Evolutionary conservation across 192 early-diverging fungal species (phyloP).

Genomic region (Coemansia sp.): DNA sequence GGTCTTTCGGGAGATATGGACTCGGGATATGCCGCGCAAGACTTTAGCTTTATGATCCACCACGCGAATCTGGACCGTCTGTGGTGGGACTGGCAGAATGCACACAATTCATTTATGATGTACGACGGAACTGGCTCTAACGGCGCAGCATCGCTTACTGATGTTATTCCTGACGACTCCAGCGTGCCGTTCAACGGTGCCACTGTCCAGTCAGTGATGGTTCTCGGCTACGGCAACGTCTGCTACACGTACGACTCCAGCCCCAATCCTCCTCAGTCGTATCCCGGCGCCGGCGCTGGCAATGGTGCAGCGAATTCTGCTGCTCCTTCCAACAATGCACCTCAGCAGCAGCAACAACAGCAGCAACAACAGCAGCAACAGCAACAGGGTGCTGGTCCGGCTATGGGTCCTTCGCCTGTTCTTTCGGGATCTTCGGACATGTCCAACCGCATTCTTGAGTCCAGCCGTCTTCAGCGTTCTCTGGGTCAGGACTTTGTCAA

Average conservation of each 20-base stretch:
- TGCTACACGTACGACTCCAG: slow-evolving; percentile 54
- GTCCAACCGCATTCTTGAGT: slow-evolving; percentile 28
- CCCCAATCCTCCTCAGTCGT: slow-evolving; percentile 29
- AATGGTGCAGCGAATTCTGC: slow-evolving; percentile 6
- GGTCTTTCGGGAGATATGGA: slow-evolving; percentile 53
- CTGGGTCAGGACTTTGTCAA: slow-evolving; percentile 30
- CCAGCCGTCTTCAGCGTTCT: slow-evolving; percentile 28
- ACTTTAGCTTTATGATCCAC: slow-evolving; percentile 56
- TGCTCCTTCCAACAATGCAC: slow-evolving; percentile 8
- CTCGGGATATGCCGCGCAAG: slow-evolving; percentile 46
- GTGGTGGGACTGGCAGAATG: slow-evolving; percentile 59
- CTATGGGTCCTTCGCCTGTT: neutral
- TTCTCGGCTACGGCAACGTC: slow-evolving; percentile 48
- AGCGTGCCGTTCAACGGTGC: slow-evolving; percentile 34
- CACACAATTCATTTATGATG: slow-evolving; percentile 28
- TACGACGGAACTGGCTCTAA: slow-evolving; percentile 42
- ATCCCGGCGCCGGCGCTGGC: no score
- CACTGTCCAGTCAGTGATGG: slow-evolving; percentile 48
- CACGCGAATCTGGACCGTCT: slow-evolving; percentile 55
- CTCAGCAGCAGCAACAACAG: slow-evolving; percentile 9
- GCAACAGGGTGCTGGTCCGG: slow-evolving; percentile 4
- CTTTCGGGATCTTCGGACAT: slow-evolving; percentile 34
- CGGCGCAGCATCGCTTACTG: slow-evolving; percentile 28
- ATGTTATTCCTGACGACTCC: slow-evolving; percentile 33
- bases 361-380: slow-evolving; percentile 16